Percentiles rank a stretch among this genome's conserved stretches.
Evolutionary conservation across 345 rosid genomes (phyloP).

Genomic region (Trapa bicornis): DNA sequence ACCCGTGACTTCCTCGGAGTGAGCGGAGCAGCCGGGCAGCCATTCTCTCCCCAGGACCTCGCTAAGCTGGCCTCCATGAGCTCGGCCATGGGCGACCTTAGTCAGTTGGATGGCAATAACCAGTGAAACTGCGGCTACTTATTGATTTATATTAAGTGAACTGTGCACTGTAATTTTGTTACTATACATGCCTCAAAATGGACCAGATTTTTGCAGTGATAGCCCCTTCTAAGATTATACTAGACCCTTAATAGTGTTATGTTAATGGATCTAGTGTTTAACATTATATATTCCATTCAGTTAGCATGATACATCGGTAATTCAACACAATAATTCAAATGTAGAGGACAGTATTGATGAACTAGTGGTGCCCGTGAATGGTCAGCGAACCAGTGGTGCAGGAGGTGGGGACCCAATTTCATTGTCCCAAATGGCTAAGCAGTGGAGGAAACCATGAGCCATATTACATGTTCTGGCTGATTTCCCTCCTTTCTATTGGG

Average conservation of each 20-base stretch:
- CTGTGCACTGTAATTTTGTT: no score
- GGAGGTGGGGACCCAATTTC: not conserved
- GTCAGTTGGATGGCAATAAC: not conserved
- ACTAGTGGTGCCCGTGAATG: not conserved
- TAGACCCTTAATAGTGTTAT: no score
- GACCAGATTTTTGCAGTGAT: no score
- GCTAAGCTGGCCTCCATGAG: conserved; percentile 23
- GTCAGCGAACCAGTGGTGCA: not conserved
- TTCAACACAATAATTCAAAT: no score
- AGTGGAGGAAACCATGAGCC: not conserved
- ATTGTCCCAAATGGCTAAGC: not conserved
- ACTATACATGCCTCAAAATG: no score
- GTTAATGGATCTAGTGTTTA: no score
- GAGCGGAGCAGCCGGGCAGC: conserved; percentile 23
- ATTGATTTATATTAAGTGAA: no score
- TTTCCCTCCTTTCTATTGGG: not conserved
- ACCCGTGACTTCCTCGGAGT: conserved; percentile 70
- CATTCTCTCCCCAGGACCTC: conserved; percentile 28
- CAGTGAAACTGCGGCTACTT: no score
- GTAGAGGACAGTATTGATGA: no score
- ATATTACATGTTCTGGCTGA: not conserved
- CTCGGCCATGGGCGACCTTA: conserved; percentile 9
- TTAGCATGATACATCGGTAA: no score
- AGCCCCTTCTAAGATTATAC: no score
- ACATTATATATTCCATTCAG: no score